These are phyloP conservation scores for Apiosordaria backusii DNA, from an alignment of 495 filamentous ascomycete genomes.

Conservation along the genomic window DNA sequence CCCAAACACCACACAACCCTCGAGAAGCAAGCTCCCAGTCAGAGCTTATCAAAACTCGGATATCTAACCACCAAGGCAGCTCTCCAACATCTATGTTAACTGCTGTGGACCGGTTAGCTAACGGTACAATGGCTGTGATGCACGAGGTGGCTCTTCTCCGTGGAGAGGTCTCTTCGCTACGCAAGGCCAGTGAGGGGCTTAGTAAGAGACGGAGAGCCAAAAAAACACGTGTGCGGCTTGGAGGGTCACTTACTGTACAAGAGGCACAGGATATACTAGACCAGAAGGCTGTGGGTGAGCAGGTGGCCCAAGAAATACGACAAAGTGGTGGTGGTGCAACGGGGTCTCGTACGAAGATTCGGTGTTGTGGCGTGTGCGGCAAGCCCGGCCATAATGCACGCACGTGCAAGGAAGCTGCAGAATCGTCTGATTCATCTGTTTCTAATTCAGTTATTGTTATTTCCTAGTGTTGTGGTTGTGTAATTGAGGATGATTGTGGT, in stretches of 20 bases:
- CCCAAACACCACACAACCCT: constrained; percentile 8
- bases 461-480: constrained; percentile 15
- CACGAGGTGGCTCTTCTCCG: constrained; percentile 6
- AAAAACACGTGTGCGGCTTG: no score
- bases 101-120: constrained; percentile 9
- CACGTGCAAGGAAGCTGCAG: constrained; percentile 5
- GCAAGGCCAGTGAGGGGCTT: constrained; percentile 6
- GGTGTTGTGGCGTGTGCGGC: no score
- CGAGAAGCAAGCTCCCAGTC: constrained; percentile 1
- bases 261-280: no score
- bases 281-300: no score
- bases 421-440: constrained; percentile 6
- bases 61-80: neutral
- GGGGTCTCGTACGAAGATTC: no score
- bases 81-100: constrained; percentile 3
- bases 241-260: no score
- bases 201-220: constrained; percentile 3
- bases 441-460: constrained; percentile 13
- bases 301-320: no score
- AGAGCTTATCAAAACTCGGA: constrained; percentile 2
- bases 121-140: constrained; percentile 7
- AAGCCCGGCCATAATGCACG: constrained; percentile 11
- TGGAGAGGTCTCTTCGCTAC: constrained; percentile 2
- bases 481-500: constrained; percentile 12
- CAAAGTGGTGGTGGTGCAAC: no score